Base-by-base conservation (phyloP, 2,329 filamentous ascomycete genomes). In the Epichloe uncinata region DNA sequence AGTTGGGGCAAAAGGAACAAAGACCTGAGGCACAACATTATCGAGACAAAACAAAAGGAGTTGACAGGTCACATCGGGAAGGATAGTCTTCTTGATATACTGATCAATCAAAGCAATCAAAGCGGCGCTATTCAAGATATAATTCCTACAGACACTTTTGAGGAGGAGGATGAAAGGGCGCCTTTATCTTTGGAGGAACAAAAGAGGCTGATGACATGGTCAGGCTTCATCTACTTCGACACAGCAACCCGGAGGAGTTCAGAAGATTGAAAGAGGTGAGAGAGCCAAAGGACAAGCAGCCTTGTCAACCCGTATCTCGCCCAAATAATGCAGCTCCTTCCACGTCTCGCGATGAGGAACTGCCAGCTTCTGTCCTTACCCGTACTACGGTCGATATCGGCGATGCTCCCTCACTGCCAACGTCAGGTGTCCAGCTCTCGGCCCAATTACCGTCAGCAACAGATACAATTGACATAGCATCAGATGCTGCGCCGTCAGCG, bases 81-180 rank as follows among this genome's bases (percentile, higher is more conserved):
- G 41, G 88, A 94, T 59, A 54, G 40, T 1, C 72, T 87, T 16
- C 66, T 89, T 6, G 73, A 77, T 51, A 65, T 63, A 8, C 60
- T 81, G 3, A 63, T 77, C 45, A 61, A 58, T 50, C 63, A 60
- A 1, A 53, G 66, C n/a, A 6, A 30, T 34, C 34, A 16, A 11
- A 43, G 15, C 20, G 47, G 33, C 11, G 64, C 66, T 8, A 75
- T 86, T 45, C 66, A 72, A 12, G 68, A 68, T 2, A 81, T 91
- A 50, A 73, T 78, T 3, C 75, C 82, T 38, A 85, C 82, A 0
- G 84, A 91, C 56, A 83, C 82, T 0, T 87, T 88, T 55, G 81
- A 85, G 55, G 73, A 79, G 55, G 82, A 89, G 54, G 82, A 85
- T 50, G 67, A 81, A 46, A 72, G 73, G 12, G 60, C 59, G 1